Evolutionary conservation across 169 alveolate genomes (phyloP).

Genomic region (Plasmodium gonderi): DNA sequence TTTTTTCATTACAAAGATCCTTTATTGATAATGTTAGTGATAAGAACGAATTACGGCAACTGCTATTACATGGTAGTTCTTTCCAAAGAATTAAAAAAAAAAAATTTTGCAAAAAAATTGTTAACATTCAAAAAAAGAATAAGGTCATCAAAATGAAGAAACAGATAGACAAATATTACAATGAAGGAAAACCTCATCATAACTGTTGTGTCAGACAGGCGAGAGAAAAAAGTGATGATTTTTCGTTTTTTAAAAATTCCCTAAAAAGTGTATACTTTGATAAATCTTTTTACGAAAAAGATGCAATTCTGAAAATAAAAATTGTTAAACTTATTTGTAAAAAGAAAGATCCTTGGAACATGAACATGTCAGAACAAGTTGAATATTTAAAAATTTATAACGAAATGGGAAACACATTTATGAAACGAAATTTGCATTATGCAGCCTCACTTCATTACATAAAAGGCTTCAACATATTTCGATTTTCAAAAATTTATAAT

Average conservation of each 20-base stretch:
- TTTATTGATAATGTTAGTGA: constrained; percentile 18
- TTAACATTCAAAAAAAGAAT: background rate
- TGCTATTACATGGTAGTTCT: background rate
- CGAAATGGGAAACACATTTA: constrained; percentile 58
- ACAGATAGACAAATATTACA: background rate
- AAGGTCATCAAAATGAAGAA: background rate
- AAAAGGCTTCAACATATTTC: constrained; percentile 53
- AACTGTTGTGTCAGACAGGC: too few species aligned
- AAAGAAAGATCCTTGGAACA: constrained; percentile 75
- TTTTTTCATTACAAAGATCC: constrained; percentile 24
- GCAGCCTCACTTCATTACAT: constrained; percentile 73
- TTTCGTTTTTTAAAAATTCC: background rate
- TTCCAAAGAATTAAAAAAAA: constrained; percentile 11
- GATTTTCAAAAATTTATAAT: constrained; percentile 64
- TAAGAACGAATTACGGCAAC: background rate
- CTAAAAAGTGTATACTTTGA: constrained; percentile 66
- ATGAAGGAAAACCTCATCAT: background rate
- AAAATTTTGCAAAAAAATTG: constrained; percentile 15
- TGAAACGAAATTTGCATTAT: constrained; percentile 13
- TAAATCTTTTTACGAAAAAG: constrained; percentile 40
- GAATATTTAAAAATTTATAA: constrained; percentile 64
- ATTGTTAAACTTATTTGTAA: constrained; percentile 70
- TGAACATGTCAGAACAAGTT: constrained; percentile 57
- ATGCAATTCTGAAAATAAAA: constrained; percentile 66
- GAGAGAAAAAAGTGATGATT: background rate